Base-by-base conservation (phyloP, 2,329 filamentous ascomycete species). In the Hypoxylon sp. region DNA sequence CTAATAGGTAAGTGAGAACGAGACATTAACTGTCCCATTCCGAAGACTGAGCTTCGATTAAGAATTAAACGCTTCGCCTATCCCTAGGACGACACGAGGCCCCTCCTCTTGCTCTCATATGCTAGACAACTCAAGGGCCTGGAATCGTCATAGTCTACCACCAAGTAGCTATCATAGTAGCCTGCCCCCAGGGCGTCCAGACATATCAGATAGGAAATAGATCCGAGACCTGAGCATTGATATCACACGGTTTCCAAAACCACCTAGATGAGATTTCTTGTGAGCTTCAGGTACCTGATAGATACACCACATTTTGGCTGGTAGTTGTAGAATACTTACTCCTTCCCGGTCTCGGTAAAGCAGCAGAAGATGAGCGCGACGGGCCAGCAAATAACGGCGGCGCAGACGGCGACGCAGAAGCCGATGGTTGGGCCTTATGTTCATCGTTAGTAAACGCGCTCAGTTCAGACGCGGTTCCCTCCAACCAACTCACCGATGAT, bases 181-280 rank as follows among this genome's bases (percentile, higher is more conserved):
- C 15, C 13, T 15, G 32, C 15, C n/a, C n/a, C 5, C 2, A 19
- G 17, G 37, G 37, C 37, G 17, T 41, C 11, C n/a, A 19, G 2
- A 19, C 20, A 41, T 28, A 60, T 68, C 62, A 70, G 55, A 70
- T 68, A 11, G 68, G 68, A 51, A 70, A 67, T 7, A 65, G 17
- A 32, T 70, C 68, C 10, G 68, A 68, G 3, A 70, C 68, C 39
- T 68, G 56, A 4, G 61, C 68, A 17, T 70, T 70, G 13, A 70
- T 68, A 32, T 70, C 66, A 30, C 68, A 70, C 47, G 68, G 68
- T 64, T 68, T 70, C 66, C 68, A 70, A 56, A 70, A 70, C 68
- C 68, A 70, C 13, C 68, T 70, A 19, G n/a, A 50, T 2, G n/a
- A 10, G 22, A 37, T 6, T 37, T n/a, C 32, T n/a, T 15, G 39